Base-by-base conservation (phyloP, 768 basidiomycete species). In the Termitomyces sp. region DNA sequence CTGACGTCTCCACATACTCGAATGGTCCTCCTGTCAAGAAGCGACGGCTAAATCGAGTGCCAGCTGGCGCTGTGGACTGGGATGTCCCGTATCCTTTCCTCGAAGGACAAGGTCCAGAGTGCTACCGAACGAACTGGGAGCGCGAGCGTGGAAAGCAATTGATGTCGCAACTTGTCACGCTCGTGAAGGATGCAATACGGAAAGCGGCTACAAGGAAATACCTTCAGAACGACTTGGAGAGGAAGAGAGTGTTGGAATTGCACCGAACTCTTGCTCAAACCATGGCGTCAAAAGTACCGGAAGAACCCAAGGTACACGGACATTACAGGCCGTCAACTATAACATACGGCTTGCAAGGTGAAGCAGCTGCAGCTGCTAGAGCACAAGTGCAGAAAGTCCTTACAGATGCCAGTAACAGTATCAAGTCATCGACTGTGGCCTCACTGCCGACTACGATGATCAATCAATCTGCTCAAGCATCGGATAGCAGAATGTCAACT, bases 61-160 rank as follows among this genome's bases (percentile, higher is more conserved):
- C 91, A 36, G 91, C 91, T 23, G 91, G 91, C 12, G 91, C 91
- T 1, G 78, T 70, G 1, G 89, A 91, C 66, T 93, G 91, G 91
- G 89, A 91, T 64, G 82, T 92, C 0, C 91, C 91, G 0, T 92
- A 86, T 69, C 91, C 91, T 6, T 92, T 92, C 62, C 71, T 70
- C 43, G 73, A 78, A 50, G 91, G 88, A 32, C 86, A 93, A 63
- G 91, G 87, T 2, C 88, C 91, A 2, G 68, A 79, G 18, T 75
- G 77, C n/a, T 92, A 92, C 69, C 77, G 72, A 9, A 69, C 75
- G 54, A 85, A 75, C 30, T 91, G 90, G 91, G 81, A 85, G 61
- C 78, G 72, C 49, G 80, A 87, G 38, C 81, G 89, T 32, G 80
- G 82, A 5, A 83, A 82, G 61, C 82, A 82, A 64, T 73, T 92